Base-by-base conservation (phyloP, 202 grass and related monocot species). In the Zoysia matrella region DNA sequence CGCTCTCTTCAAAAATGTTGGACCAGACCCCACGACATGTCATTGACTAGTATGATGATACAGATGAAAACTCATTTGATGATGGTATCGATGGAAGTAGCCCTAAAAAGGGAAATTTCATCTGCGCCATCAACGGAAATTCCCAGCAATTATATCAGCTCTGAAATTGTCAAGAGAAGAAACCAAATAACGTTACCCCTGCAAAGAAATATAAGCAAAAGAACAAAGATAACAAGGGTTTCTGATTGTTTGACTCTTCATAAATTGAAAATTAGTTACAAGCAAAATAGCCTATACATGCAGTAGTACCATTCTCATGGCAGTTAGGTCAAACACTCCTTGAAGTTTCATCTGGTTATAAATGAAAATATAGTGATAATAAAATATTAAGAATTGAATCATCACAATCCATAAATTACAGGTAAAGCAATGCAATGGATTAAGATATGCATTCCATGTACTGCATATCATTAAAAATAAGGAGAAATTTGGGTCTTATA, bases 111-210 rank as follows among this genome's bases (percentile, higher is more conserved):
- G 30, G 30, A 36, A 36, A 36, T 36, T 36, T 36, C 30, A 36
- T 36, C 30, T 36, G 30, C 30, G 30, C 30, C 30, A 36, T 36
- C 30, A 36, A 49, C 62, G 58, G 74, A 69, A 84, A 73, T 71
- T 41, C 74, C 48, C 5, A 42, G 73, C 48, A 86, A 75, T 8
- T 62, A 78, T 73, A 42, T 64, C 73, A 78, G 15, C 14, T 47
- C 88, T 83, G 56, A 73, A 82, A 47, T 82, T 60, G 39, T 51
- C 65, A 60, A 77, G 69, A 65, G 69, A 83, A 79, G 4, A 86
- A 73, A 63, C 54, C 47, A 79, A 74, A 47, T 83, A 53, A 79
- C 22, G 74, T 15, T 78, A 45, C 74, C 72, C 62, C 78, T 85
- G 61, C 55, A 62, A 73, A 75, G 11, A 75, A 78, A 46, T 46